Percentiles rank a stretch among this genome's conserved stretches.
Conservation (phyloP, 768 basidiomycete species). For the Leucosporidium scottii region DNA sequence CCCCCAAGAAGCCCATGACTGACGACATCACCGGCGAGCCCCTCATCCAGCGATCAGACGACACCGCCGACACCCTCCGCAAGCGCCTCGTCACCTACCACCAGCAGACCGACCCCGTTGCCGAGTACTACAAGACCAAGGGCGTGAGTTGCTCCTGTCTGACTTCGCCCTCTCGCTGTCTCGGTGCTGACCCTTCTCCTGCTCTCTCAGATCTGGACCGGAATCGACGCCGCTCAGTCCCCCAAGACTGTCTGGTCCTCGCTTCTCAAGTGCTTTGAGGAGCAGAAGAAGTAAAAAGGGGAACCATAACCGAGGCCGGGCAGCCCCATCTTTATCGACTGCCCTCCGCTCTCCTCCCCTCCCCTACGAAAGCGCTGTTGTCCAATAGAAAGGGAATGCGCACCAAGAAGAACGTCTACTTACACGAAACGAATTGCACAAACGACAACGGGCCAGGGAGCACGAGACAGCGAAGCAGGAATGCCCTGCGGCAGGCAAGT, state of each 20-base stretch:
- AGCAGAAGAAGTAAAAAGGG: background rate
- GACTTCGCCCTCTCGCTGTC: background rate
- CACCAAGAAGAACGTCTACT: no score
- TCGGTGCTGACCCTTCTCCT: background rate
- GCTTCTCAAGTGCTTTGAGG: conserved; percentile 30
- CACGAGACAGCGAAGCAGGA: no score
- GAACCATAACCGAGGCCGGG: no score
- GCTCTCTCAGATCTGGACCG: conserved; percentile 55
- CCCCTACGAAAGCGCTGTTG: no score
- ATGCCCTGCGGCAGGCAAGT: no score
- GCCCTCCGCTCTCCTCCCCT: background rate
- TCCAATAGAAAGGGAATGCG: no score
- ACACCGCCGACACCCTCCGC: conserved; percentile 88
- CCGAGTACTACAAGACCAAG: conserved; percentile 88
- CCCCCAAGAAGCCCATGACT: conserved; percentile 88
- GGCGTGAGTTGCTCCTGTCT: conserved; percentile 43
- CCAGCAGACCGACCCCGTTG: conserved; percentile 86
- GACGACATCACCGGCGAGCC: conserved; percentile 96
- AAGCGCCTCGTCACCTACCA: conserved; percentile 88
- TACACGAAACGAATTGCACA: no score
- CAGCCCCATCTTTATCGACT: background rate
- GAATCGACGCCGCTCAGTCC: conserved; percentile 87
- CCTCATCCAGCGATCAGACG: conserved; percentile 92
- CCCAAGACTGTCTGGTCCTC: conserved; percentile 76
- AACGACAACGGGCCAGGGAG: no score